Percentiles rank a stretch among this genome's conserved stretches.
phyloP scores from a whole-genome alignment of 2,329 filamentous ascomycete species.

The Aureobasidium leucospermi region DNA sequence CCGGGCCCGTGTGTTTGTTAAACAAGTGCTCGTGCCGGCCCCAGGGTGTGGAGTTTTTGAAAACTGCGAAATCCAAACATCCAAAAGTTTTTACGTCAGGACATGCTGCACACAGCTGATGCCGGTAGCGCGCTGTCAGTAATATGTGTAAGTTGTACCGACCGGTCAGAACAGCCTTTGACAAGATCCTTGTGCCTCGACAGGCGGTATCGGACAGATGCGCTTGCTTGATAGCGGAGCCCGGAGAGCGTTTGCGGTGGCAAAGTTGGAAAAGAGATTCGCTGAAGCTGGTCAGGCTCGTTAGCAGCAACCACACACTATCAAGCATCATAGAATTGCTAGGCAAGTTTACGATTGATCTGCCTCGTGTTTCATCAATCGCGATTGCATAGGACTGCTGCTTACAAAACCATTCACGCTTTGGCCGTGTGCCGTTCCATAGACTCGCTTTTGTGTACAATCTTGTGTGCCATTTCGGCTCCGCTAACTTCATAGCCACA shows the following conservation, averaged over 20 bases:
- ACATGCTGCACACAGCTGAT: background rate
- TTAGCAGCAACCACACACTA: background rate
- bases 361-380: conserved; percentile 3
- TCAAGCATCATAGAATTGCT: background rate
- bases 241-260: background rate
- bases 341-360: background rate
- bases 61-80: background rate
- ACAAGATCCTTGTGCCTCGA: background rate
- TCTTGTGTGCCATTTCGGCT: background rate
- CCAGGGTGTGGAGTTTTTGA: background rate
- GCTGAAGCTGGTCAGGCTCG: background rate
- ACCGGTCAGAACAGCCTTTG: background rate
- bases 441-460: background rate
- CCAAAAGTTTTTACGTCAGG: background rate
- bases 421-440: background rate
- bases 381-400: background rate
- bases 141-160: conserved; percentile 1
- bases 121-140: background rate
- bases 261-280: background rate
- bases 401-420: background rate
- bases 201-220: background rate
- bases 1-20: background rate
- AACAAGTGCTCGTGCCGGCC: background rate
- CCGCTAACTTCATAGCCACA: background rate
- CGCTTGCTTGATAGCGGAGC: background rate